phyloP scores from a whole-genome alignment of 2,329 filamentous ascomycete genomes.

The Pestalotiopsis sp. region DNA sequence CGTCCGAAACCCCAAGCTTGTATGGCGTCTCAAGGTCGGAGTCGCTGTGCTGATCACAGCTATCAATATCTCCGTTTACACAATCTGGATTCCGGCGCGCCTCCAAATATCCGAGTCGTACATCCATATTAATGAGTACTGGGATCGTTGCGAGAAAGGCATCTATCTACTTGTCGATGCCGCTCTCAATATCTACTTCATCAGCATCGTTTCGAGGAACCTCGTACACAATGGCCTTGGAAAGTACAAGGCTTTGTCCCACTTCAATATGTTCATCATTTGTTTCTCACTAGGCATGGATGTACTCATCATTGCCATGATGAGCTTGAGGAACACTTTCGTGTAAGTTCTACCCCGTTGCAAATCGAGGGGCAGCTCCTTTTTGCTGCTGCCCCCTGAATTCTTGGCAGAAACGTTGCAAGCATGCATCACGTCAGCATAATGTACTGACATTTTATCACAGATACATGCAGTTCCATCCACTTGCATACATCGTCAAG shows the following conservation, averaged over 20 bases:
- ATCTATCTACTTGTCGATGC: constrained; percentile 10
- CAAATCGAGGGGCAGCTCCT: not conserved
- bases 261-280: constrained; percentile 45
- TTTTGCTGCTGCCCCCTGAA: not conserved
- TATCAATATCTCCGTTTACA: constrained; percentile 56
- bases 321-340: constrained; percentile 46
- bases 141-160: constrained; percentile 9
- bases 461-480: constrained; percentile 52
- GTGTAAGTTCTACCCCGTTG: constrained; percentile 28
- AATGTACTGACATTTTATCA: not conserved
- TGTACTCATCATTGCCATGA: constrained; percentile 41
- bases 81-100: constrained; percentile 58
- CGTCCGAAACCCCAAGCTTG: constrained; percentile 40
- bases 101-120: constrained; percentile 44
- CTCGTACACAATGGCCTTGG: constrained; percentile 1
- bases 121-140: constrained; percentile 27
- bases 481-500: constrained; percentile 55
- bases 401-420: not conserved
- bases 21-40: constrained; percentile 44
- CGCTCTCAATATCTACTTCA: constrained; percentile 9
- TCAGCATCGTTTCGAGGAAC: not conserved
- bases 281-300: constrained; percentile 48
- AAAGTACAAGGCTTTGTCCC: constrained; percentile 9
- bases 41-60: constrained; percentile 47
- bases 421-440: not conserved